Conservation (phyloP, 768 basidiomycete genomes). For the Naganishia kalamii region DNA sequence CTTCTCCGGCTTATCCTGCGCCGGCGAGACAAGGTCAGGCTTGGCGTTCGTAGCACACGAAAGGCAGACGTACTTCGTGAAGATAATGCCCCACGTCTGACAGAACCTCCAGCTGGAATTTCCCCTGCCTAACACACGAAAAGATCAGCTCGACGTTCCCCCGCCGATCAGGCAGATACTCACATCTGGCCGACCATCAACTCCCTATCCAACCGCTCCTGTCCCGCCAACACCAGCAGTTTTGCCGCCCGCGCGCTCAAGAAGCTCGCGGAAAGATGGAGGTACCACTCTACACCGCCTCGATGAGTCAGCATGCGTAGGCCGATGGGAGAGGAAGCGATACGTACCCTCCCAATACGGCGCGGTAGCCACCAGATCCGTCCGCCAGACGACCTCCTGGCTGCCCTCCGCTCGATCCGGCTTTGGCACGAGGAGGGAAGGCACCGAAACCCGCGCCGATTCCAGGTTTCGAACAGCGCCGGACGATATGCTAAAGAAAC, state of each 20-base stretch:
- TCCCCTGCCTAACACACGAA: slow-evolving; percentile 51
- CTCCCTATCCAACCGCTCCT: slow-evolving; percentile 83
- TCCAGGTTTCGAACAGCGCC: slow-evolving; percentile 71
- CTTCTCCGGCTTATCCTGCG: slow-evolving; percentile 74
- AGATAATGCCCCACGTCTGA: slow-evolving; percentile 85
- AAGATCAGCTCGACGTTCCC: background rate
- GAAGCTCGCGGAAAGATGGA: slow-evolving; percentile 71
- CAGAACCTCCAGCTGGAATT: slow-evolving; percentile 88
- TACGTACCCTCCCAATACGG: slow-evolving; percentile 76
- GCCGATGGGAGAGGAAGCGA: slow-evolving; percentile 32
- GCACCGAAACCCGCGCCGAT: slow-evolving; percentile 85
- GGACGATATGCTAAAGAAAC: slow-evolving; percentile 61
- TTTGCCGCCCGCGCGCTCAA: slow-evolving; percentile 71
- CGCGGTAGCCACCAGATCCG: slow-evolving; percentile 72
- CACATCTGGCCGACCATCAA: slow-evolving; percentile 97
- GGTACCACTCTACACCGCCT: slow-evolving; percentile 72
- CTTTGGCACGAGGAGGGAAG: slow-evolving; percentile 59
- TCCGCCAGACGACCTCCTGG: slow-evolving; percentile 65
- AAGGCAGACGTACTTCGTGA: slow-evolving; percentile 65
- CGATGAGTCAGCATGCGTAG: background rate
- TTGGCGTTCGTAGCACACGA: background rate
- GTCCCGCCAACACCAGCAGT: slow-evolving; percentile 81
- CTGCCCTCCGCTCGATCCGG: slow-evolving; percentile 34
- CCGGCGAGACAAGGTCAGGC: background rate
- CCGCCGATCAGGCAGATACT: slow-evolving; percentile 37